Conservation (phyloP, 192 early-diverging fungal species). For the Diversispora epigaea region DNA sequence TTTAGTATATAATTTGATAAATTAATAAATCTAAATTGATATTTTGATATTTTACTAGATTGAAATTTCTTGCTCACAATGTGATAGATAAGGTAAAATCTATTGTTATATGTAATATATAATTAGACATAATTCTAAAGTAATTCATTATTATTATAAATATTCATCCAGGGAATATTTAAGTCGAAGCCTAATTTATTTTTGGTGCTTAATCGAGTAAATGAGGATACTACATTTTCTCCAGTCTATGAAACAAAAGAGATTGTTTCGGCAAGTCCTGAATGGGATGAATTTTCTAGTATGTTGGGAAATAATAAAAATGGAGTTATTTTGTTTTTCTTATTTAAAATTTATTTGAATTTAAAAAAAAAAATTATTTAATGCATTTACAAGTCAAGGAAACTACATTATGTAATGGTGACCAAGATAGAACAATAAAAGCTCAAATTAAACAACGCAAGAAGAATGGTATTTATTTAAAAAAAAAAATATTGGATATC, state of each 20-base stretch:
- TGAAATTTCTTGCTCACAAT: slow-evolving; percentile 39
- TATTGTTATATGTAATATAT: no score
- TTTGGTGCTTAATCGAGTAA: slow-evolving; percentile 40
- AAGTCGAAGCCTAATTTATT: no score
- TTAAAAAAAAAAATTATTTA: neutral
- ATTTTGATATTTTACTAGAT: slow-evolving; percentile 31
- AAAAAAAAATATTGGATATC: no score
- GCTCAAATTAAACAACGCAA: slow-evolving; percentile 39
- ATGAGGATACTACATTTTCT: slow-evolving; percentile 40
- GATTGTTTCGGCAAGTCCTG: slow-evolving; percentile 23
- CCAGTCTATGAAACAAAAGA: slow-evolving; percentile 38
- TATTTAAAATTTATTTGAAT: neutral
- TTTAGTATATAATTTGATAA: neutral
- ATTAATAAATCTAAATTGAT: neutral
- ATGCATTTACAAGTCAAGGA: neutral
- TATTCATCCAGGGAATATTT: no score
- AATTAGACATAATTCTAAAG: slow-evolving; percentile 22
- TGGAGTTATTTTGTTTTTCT: neutral
- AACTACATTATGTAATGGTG: slow-evolving; percentile 36
- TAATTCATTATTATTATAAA: no score
- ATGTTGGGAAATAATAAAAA: neutral
- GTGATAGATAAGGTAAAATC: slow-evolving; percentile 34
- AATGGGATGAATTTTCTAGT: slow-evolving; percentile 34
- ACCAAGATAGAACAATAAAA: slow-evolving; percentile 33
- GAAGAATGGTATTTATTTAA: slow-evolving; percentile 32